A percentile compares a stretch with the other conserved stretches of the same genome.
phyloP scores from a whole-genome alignment of 2,329 filamentous ascomycete species.

The Venturia asperata region DNA sequence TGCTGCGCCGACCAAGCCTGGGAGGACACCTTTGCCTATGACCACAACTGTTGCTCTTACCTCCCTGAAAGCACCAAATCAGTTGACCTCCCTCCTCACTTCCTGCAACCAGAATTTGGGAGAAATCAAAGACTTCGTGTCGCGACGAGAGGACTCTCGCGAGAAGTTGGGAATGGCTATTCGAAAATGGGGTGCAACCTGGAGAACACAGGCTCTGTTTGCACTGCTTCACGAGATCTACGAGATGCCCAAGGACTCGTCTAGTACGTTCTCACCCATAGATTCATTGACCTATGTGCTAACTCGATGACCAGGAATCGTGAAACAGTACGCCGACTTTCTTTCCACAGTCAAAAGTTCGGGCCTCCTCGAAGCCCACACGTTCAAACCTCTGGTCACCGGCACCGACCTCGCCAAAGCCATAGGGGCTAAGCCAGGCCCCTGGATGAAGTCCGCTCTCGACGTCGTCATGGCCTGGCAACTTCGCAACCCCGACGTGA shows the following conservation, averaged over 20 bases:
- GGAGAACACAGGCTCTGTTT: conserved; percentile 64
- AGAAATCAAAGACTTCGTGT: conserved; percentile 50
- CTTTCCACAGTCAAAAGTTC: conserved; percentile 45
- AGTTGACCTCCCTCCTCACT: conserved; percentile 59
- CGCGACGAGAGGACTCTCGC: conserved; percentile 43
- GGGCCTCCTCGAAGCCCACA: conserved; percentile 45
- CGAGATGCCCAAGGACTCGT: conserved; percentile 32
- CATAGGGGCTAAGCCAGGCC: conserved; percentile 61
- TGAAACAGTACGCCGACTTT: conserved; percentile 48
- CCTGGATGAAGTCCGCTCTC: conserved; percentile 77
- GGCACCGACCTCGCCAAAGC: conserved; percentile 65
- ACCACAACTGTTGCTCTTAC: conserved; percentile 61
- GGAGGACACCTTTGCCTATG: conserved; percentile 49
- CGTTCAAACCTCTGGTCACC: conserved; percentile 53
- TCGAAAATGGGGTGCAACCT: conserved; percentile 63
- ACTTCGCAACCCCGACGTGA: conserved; percentile 64
- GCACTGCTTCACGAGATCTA: conserved; percentile 58
- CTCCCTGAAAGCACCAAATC: conserved; percentile 74
- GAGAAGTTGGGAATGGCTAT: conserved; percentile 69
- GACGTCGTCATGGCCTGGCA: conserved; percentile 84
- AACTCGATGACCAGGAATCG: conserved; percentile 32
- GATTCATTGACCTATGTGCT: background rate
- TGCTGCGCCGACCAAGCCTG: conserved; percentile 33
- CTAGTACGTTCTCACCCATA: conserved; percentile 35
- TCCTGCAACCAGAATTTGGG: conserved; percentile 55